Percentiles rank a stretch among this genome's conserved stretches.
Evolutionary conservation across 202 grass and related monocot genomes (phyloP).

Genomic region (Saccharum hybrid): DNA sequence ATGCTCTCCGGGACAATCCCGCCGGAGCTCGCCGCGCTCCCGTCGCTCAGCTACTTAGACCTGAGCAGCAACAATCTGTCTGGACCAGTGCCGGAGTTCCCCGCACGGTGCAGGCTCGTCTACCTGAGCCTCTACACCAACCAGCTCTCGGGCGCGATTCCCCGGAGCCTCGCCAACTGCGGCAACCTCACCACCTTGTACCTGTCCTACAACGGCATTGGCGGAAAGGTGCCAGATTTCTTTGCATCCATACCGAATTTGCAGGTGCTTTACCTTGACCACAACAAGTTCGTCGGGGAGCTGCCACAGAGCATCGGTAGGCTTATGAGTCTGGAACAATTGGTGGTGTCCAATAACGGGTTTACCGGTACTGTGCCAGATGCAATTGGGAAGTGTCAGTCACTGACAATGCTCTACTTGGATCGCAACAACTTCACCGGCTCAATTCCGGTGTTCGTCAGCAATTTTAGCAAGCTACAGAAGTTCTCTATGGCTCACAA

Average conservation of each 20-base stretch:
- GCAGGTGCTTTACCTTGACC: conserved; percentile 42
- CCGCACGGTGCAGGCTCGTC: conserved; percentile 22
- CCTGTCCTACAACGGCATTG: conserved; percentile 50
- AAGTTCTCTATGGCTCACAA: conserved; percentile 45
- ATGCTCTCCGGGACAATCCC: conserved; percentile 47
- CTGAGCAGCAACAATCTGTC: conserved; percentile 51
- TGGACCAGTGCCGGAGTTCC: conserved; percentile 50
- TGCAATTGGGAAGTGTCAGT: conserved; percentile 40
- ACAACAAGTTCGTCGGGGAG: conserved; percentile 54
- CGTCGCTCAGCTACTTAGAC: conserved; percentile 49
- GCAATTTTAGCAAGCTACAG: conserved; percentile 40
- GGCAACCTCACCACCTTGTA: conserved; percentile 49
- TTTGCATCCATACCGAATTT: conserved; percentile 48
- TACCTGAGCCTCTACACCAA: conserved; percentile 48
- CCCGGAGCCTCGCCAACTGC: conserved; percentile 59
- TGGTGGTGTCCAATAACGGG: conserved; percentile 40
- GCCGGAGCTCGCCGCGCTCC: conserved; percentile 27
- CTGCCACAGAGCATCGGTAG: conserved; percentile 51
- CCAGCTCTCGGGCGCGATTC: conserved; percentile 41
- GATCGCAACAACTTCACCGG: conserved; percentile 51
- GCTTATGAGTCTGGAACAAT: conserved; percentile 21
- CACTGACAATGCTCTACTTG: conserved; percentile 44
- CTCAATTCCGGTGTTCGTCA: conserved; percentile 37
- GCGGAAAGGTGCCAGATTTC: conserved; percentile 47
- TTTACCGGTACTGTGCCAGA: conserved; percentile 44